Percentiles rank a stretch among this genome's conserved stretches.
Evolutionary conservation across 805 yeast genomes (phyloP).

Genomic region (Candida nemodendra): DNA sequence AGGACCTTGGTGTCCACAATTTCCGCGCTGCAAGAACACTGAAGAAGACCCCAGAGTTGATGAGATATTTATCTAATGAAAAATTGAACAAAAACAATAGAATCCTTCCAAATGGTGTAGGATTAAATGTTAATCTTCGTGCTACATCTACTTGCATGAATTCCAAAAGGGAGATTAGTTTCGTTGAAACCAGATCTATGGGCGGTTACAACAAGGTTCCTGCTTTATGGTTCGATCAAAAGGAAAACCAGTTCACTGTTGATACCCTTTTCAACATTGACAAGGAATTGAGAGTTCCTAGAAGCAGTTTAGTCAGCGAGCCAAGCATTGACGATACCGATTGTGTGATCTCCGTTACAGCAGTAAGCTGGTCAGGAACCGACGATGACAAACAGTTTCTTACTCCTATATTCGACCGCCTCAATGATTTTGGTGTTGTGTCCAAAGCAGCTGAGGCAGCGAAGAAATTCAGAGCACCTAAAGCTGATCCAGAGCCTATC

Average conservation of each 20-base stretch:
- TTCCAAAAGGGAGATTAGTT: slow-evolving; percentile 33
- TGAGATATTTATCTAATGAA: slow-evolving; percentile 12
- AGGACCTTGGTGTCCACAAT: slow-evolving; percentile 19
- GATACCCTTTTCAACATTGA: slow-evolving; percentile 20
- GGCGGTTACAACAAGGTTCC: slow-evolving; percentile 34
- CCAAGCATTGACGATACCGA: slow-evolving; percentile 17
- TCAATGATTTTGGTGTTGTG: too few species aligned
- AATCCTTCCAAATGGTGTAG: slow-evolving; percentile 45
- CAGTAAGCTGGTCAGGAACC: slow-evolving; percentile 21
- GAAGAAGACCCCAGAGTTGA: slow-evolving; percentile 4
- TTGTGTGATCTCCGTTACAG: slow-evolving; percentile 22
- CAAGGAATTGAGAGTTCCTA: slow-evolving; percentile 9
- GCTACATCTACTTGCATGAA: slow-evolving; percentile 35
- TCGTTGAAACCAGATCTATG: slow-evolving; percentile 44
- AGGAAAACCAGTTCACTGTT: slow-evolving; percentile 7
- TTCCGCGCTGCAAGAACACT: slow-evolving; percentile 20
- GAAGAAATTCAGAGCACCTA: too few species aligned
- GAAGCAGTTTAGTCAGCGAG: slow-evolving; percentile 15
- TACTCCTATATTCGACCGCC: slow-evolving; percentile 4
- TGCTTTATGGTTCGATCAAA: slow-evolving; percentile 11
- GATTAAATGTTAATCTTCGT: slow-evolving; percentile 45
- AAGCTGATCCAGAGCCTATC: too few species aligned
- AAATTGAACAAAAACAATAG: slow-evolving; percentile 18
- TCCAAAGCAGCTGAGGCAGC: too few species aligned
- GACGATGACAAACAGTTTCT: slow-evolving; percentile 17